phyloP scores from a whole-genome alignment of 108 stramenopile species.

The Skeletonema menzelii region DNA sequence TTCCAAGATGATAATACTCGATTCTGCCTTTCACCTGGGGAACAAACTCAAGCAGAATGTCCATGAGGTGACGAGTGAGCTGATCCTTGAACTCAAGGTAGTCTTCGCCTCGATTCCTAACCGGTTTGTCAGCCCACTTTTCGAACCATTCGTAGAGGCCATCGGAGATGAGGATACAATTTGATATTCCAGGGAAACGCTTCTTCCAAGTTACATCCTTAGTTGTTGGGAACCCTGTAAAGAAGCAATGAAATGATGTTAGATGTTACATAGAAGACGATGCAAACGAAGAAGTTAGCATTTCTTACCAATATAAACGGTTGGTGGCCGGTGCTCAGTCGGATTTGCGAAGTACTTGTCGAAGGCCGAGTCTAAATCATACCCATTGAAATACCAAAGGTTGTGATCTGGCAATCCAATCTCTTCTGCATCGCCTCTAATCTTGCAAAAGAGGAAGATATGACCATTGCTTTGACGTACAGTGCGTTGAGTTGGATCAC shows the following conservation, averaged over 20 bases:
- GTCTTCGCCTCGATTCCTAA: slow-evolving; percentile 39
- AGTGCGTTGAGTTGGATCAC: slow-evolving; percentile 32
- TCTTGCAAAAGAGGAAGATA: slow-evolving; percentile 45
- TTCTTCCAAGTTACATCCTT: slow-evolving; percentile 50
- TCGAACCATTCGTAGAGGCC: slow-evolving; percentile 40
- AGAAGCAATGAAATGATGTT: too few species aligned
- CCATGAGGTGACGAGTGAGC: slow-evolving; percentile 33
- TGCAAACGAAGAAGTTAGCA: too few species aligned
- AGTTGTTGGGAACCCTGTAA: neutral
- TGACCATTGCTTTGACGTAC: slow-evolving; percentile 46
- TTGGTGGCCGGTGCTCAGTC: slow-evolving; percentile 56
- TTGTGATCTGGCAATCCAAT: slow-evolving; percentile 42
- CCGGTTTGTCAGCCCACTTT: slow-evolving; percentile 32
- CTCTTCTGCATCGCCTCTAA: slow-evolving; percentile 41
- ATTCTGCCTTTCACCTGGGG: slow-evolving; percentile 43
- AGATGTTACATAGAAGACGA: too few species aligned
- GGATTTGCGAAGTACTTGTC: slow-evolving; percentile 35
- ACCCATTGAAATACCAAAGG: slow-evolving; percentile 48
- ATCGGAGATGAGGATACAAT: slow-evolving; percentile 44
- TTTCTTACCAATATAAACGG: slow-evolving; percentile 55
- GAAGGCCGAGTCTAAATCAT: slow-evolving; percentile 43
- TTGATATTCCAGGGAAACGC: slow-evolving; percentile 43
- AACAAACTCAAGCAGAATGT: slow-evolving; percentile 43
- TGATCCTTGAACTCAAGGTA: slow-evolving; percentile 47
- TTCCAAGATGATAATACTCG: slow-evolving; percentile 42